phyloP scores from a whole-genome alignment of 768 basidiomycete species.

The Candolleomyces efflorescens region DNA sequence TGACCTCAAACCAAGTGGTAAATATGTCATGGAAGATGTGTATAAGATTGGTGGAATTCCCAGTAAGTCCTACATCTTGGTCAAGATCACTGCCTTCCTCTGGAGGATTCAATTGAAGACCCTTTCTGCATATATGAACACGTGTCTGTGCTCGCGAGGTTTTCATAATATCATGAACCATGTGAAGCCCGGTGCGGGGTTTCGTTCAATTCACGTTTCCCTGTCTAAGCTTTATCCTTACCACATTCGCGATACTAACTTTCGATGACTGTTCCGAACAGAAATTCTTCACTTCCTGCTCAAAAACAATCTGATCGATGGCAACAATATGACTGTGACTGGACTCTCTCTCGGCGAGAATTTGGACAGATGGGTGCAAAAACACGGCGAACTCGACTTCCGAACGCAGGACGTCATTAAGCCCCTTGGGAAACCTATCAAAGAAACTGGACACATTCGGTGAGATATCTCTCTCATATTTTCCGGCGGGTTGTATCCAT shows the following conservation, averaged over 20 bases:
- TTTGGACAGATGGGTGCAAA: constrained; percentile 81
- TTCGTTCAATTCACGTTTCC: background rate
- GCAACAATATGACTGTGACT: constrained; percentile 87
- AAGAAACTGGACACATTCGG: constrained; percentile 87
- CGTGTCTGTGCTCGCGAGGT: background rate
- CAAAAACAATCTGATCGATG: constrained; percentile 86
- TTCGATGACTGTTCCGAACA: constrained; percentile 21
- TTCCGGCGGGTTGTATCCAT: constrained; percentile 8
- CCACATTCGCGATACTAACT: background rate
- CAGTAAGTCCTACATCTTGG: constrained; percentile 46
- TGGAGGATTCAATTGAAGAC: too few species aligned
- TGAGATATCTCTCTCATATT: constrained; percentile 23
- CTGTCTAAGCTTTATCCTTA: background rate
- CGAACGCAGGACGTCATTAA: constrained; percentile 79
- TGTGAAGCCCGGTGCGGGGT: background rate
- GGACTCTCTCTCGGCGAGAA: constrained; percentile 90
- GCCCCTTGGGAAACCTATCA: constrained; percentile 84
- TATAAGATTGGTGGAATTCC: constrained; percentile 96
- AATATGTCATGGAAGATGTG: constrained; percentile 98
- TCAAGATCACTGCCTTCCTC: background rate
- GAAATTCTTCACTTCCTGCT: constrained; percentile 84
- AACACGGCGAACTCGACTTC: constrained; percentile 70
- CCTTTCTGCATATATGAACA: background rate
- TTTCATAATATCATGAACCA: background rate
- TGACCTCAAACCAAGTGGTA: constrained; percentile 94